These are phyloP conservation scores for Castanea mollissima DNA, from an alignment of 306 rosid genomes.

Conservation along the genomic window DNA sequence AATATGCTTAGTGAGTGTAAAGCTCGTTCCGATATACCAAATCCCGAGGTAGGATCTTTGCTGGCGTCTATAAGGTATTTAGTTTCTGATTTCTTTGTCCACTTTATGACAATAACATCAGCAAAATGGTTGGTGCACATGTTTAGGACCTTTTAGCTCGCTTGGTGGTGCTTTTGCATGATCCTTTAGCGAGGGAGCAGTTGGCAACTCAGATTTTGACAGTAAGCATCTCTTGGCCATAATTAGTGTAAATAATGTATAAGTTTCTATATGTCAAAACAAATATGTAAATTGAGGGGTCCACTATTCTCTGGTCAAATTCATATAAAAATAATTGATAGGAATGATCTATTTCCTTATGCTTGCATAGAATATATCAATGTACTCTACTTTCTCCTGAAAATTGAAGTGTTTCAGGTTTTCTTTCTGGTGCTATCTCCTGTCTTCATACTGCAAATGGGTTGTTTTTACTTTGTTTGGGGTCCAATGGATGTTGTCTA, in stretches of 20 bases:
- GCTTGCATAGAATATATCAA: not conserved
- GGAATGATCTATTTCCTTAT: not conserved
- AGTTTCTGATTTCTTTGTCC: slow-evolving; percentile 10
- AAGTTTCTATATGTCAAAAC: not conserved
- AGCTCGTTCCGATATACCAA: slow-evolving; percentile 72
- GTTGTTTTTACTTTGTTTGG: not conserved
- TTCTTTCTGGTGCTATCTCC: slow-evolving; percentile 12
- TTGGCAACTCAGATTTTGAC: slow-evolving; percentile 85
- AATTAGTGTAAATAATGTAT: not conserved
- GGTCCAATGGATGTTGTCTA: no score
- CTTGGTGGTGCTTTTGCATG: slow-evolving; percentile 86
- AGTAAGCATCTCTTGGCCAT: slow-evolving; percentile 43
- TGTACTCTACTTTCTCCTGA: slow-evolving; percentile 9
- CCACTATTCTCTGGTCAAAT: not conserved
- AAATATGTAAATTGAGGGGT: not conserved
- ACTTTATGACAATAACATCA: not conserved
- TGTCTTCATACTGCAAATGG: not conserved
- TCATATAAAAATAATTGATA: not conserved
- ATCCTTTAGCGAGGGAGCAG: slow-evolving; percentile 92
- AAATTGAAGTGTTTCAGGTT: not conserved
- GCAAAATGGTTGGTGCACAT: slow-evolving; percentile 25
- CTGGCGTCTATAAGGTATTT: not conserved
- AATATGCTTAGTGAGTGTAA: slow-evolving; percentile 75
- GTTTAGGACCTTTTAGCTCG: slow-evolving; percentile 91
- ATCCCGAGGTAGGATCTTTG: slow-evolving; percentile 58